These are phyloP conservation scores for Fusarium pseudoanthophilum DNA, from an alignment of 2,329 filamentous ascomycete genomes.

Conservation along the genomic window DNA sequence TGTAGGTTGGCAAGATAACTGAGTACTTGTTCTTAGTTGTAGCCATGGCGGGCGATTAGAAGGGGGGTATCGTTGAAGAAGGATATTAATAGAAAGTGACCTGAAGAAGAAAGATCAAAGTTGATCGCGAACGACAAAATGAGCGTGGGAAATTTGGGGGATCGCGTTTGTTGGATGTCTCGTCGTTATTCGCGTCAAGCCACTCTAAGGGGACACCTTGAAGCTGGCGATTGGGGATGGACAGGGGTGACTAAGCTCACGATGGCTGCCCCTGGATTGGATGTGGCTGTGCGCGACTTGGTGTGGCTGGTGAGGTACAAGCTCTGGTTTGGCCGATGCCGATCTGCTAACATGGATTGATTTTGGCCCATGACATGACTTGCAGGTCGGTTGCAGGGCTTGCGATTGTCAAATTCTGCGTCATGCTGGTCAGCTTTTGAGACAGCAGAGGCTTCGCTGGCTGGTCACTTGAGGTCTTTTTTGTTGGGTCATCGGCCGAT, in stretches of 20 bases:
- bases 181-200: constrained; percentile 39
- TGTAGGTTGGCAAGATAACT: constrained; percentile 97
- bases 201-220: constrained; percentile 44
- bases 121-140: constrained; percentile 34
- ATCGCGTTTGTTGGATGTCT: constrained; percentile 36
- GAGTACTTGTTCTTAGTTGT: constrained; percentile 81
- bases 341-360: constrained; percentile 23
- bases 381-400: constrained; percentile 21
- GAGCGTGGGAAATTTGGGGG: constrained; percentile 41
- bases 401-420: constrained; percentile 20
- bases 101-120: background rate
- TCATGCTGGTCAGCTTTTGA: constrained; percentile 18
- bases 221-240: constrained; percentile 25
- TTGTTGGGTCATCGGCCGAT: background rate
- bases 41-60: constrained; percentile 56
- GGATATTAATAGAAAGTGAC: background rate
- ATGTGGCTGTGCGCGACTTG: constrained; percentile 24
- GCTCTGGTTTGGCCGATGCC: constrained; percentile 16
- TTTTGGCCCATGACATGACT: constrained; percentile 16
- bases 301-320: constrained; percentile 21
- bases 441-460: background rate
- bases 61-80: constrained; percentile 15
- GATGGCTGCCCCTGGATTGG: constrained; percentile 38
- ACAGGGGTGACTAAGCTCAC: constrained; percentile 34
- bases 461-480: background rate